phyloP scores from a whole-genome alignment of 2,329 filamentous ascomycete species.

The Pestalotiopsis sp. region DNA sequence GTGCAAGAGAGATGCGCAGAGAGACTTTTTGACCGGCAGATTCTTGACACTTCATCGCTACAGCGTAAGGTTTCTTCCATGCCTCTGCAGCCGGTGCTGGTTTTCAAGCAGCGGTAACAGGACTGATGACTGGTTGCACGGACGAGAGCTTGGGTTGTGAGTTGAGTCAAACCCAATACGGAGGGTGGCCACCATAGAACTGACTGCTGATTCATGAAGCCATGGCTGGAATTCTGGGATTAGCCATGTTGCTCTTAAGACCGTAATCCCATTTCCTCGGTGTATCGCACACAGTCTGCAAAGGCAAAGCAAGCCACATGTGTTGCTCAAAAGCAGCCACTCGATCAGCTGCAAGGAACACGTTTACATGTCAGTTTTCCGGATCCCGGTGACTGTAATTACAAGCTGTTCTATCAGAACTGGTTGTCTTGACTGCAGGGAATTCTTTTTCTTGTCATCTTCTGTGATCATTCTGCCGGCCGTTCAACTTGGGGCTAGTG shows the following conservation, averaged over 20 bases:
- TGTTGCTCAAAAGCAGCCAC: background rate
- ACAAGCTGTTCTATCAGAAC: background rate
- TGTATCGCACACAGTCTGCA: background rate
- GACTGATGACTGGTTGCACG: background rate
- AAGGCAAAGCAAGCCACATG: background rate
- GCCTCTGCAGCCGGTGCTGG: background rate
- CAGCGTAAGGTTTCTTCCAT: background rate
- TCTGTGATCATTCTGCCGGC: background rate
- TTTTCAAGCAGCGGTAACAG: background rate
- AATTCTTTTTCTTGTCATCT: background rate
- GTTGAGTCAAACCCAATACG: background rate
- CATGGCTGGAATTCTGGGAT: background rate
- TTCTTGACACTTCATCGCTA: background rate
- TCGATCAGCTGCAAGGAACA: background rate
- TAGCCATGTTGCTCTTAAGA: background rate
- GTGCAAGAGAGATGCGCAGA: background rate
- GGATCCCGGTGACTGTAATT: too few species aligned
- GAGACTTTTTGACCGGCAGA: background rate
- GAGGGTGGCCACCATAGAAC: background rate
- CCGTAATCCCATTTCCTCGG: background rate
- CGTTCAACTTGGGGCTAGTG: background rate
- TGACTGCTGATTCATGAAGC: background rate
- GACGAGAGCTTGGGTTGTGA: background rate
- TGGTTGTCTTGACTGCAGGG: background rate
- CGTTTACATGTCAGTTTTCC: too few species aligned